These are phyloP conservation scores for Colletotrichum cordylinicola DNA, from an alignment of 2,329 filamentous ascomycete species.

Conservation along the genomic window DNA sequence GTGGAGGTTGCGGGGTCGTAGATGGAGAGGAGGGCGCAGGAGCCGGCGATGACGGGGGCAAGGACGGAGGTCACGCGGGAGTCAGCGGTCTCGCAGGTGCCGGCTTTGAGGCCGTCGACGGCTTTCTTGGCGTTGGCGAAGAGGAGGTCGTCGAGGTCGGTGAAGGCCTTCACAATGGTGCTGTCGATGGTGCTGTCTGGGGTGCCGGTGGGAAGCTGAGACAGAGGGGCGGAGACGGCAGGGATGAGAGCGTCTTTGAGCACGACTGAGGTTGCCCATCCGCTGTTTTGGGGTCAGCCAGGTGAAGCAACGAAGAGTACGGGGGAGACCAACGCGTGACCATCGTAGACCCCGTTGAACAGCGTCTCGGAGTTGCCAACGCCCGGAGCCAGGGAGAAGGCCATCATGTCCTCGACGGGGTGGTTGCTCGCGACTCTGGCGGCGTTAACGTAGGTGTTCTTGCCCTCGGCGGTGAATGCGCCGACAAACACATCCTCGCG, in stretches of 20 bases:
- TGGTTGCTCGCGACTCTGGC: constrained; percentile 39
- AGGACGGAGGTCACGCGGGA: constrained; percentile 26
- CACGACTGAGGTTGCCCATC: constrained; percentile 45
- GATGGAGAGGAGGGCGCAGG: constrained; percentile 67
- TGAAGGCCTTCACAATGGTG: constrained; percentile 64
- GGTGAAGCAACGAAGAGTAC: no score
- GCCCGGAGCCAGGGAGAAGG: constrained; percentile 34
- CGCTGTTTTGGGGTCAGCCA: constrained; percentile 28
- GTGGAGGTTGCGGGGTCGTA: constrained; percentile 60
- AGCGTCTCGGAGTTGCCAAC: constrained; percentile 31
- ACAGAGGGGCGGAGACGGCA: constrained; percentile 42
- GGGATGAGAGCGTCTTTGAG: constrained; percentile 48
- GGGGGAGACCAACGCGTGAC: constrained; percentile 45
- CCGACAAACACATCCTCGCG: constrained; percentile 35
- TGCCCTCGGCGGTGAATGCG: constrained; percentile 27
- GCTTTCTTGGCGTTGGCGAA: constrained; percentile 42
- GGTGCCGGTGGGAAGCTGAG: constrained; percentile 36
- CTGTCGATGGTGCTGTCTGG: constrained; percentile 51
- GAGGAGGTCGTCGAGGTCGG: constrained; percentile 62
- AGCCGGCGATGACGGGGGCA: constrained; percentile 52
- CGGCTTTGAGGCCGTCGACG: constrained; percentile 29
- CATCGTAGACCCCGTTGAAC: constrained; percentile 51
- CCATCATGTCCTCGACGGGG: constrained; percentile 41
- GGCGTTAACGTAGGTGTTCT: constrained; percentile 33
- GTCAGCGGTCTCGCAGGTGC: constrained; percentile 20